Conservation (phyloP, 1,284 basidiomycete species). For the Ceratobasidium theobromae region DNA sequence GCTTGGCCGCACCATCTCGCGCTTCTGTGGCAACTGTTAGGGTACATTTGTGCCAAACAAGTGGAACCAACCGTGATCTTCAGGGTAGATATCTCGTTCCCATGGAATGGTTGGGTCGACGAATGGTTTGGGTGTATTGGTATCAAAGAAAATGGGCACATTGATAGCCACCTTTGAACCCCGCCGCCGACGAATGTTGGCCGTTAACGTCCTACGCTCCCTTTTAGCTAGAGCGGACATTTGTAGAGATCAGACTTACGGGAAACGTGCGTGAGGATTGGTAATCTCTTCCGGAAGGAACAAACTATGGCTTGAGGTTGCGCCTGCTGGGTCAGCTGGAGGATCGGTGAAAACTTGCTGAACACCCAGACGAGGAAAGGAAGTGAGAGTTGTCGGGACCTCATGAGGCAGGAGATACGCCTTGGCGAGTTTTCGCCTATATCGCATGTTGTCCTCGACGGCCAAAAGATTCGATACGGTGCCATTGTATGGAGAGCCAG, state of each 20-base stretch:
- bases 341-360: slow-evolving; percentile 92
- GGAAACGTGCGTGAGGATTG: slow-evolving; percentile 95
- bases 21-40: slow-evolving; percentile 60
- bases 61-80: slow-evolving; percentile 51
- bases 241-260: slow-evolving; percentile 57
- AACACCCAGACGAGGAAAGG: slow-evolving; percentile 91
- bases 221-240: background rate
- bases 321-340: slow-evolving; percentile 68
- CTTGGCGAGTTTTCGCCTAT: slow-evolving; percentile 83
- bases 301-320: slow-evolving; percentile 83
- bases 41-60: background rate
- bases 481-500: slow-evolving; percentile 88
- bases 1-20: slow-evolving; percentile 79
- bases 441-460: slow-evolving; percentile 94
- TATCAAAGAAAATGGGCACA: slow-evolving; percentile 89
- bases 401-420: slow-evolving; percentile 83
- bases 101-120: slow-evolving; percentile 87
- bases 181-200: slow-evolving; percentile 88
- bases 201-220: slow-evolving; percentile 77
- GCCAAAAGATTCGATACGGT: slow-evolving; percentile 80
- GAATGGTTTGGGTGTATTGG: slow-evolving; percentile 84
- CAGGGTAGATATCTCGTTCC: slow-evolving; percentile 74
- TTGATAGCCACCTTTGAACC: slow-evolving; percentile 96
- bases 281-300: slow-evolving; percentile 96
- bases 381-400: slow-evolving; percentile 89